A percentile compares a stretch with the other conserved stretches of the same genome.
Evolutionary conservation across 345 rosid species (phyloP).

Genomic region (Eucalyptus curtisii): DNA sequence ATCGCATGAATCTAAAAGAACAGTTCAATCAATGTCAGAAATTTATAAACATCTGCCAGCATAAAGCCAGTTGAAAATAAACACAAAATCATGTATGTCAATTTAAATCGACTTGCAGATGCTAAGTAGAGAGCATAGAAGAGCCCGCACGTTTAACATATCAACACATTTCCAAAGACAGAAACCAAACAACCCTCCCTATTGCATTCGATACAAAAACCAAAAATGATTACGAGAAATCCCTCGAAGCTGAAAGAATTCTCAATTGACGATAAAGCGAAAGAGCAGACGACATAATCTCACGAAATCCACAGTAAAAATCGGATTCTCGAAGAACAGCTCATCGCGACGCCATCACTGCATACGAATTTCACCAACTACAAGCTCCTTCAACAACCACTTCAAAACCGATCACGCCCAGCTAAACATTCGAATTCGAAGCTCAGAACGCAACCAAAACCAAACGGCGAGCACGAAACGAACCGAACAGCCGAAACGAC

Average conservation of each 20-base stretch:
- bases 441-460: background rate
- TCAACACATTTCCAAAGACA: background rate
- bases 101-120: background rate
- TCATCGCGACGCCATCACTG: background rate
- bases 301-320: background rate
- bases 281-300: background rate
- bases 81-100: background rate
- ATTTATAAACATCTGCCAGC: background rate
- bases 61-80: background rate
- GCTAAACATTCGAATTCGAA: background rate
- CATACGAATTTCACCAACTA: background rate
- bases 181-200: background rate
- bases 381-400: background rate
- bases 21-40: background rate
- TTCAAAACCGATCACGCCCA: background rate
- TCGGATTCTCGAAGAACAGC: background rate
- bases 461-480: background rate
- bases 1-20: conserved; percentile 65
- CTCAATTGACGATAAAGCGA: background rate
- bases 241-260: background rate
- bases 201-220: background rate
- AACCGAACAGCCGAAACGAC: background rate
- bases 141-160: background rate
- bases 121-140: background rate
- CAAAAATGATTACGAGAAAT: background rate